Evolutionary conservation across 2,329 filamentous ascomycete species (phyloP).

Genomic region (Samsoniella hepiali): DNA sequence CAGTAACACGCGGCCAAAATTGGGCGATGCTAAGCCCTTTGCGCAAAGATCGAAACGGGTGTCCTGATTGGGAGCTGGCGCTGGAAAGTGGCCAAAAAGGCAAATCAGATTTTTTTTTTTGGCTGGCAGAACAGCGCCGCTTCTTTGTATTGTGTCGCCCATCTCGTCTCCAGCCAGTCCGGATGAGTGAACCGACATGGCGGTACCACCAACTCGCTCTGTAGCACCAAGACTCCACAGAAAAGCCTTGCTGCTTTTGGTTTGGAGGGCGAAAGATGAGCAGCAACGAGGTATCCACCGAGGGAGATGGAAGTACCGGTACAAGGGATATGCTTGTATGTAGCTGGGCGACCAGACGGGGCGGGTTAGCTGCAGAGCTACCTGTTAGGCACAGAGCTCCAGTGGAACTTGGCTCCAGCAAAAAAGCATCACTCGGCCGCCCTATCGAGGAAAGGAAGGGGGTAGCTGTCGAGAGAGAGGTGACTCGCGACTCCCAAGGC

Average conservation of each 20-base stretch:
- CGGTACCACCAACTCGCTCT: not conserved
- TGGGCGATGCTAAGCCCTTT: not conserved
- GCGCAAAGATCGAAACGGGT: not conserved
- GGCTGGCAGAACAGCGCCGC: not conserved
- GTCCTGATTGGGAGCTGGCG: not conserved
- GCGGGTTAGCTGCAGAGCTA: not conserved
- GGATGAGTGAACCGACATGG: conserved; percentile 12
- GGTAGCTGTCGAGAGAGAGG: no score
- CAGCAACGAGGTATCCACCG: not conserved
- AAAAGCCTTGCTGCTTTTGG: not conserved
- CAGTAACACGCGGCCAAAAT: not conserved
- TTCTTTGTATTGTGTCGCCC: not conserved
- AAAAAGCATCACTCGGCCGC: not conserved
- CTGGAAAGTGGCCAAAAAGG: not conserved
- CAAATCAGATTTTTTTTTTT: not conserved
- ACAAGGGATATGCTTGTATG: not conserved
- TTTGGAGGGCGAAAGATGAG: not conserved
- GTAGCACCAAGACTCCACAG: not conserved
- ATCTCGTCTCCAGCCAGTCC: not conserved
- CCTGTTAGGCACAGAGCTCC: not conserved
- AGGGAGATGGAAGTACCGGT: not conserved
- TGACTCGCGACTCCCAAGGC: no score
- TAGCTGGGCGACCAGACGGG: not conserved
- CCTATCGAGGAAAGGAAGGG: not conserved
- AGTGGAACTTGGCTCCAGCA: not conserved